Base-by-base conservation (phyloP, 257 asterid genomes). In the Salvia splendens region DNA sequence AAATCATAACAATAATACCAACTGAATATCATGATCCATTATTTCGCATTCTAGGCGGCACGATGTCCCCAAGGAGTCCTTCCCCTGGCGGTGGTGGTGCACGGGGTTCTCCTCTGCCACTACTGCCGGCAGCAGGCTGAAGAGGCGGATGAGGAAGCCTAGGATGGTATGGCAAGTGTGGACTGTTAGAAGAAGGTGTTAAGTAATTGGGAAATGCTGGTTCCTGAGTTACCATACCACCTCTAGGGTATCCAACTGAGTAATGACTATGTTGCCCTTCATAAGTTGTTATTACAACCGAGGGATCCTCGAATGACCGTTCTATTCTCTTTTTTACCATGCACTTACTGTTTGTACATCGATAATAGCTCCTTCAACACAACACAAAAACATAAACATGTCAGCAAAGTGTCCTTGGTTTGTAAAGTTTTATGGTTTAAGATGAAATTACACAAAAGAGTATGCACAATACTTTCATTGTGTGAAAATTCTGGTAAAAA, bases 251-350 rank as follows among this genome's bases (percentile, higher is more conserved):
- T 16, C 92, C 95, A 12, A 75, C 74, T 1, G 95, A 77, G 50
- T 85, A 85, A 76, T 91, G 96, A 64, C 85, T 79, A 6, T 91
- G 96, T 60, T 91, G 95, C 12, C 97, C 97, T 79, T 91, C 97
- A 64, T 91, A 91, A 5, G 97, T 91, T 0, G 96, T 91, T 75
- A 91, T 91, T 36, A 91, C 96, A 1, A 85, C 70, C 8, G 96
- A 43, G 0, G 95, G 81, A 74, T 91, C 97, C 60, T 83, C 84
- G 2, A 72, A 82, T 11, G 96, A 88, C 11, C 97, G 76, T 41
- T 91, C 97, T 0, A 91, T 93, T 77, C 97, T 74, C 79, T 91
- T 91, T 61, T 91, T 91, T 57, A 91, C 97, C 24, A 67, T 80
- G 85, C 97, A 91, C 65, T 91, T 88, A 62, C 82, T 77, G 78